Conservation (phyloP, 768 basidiomycete species). For the Suillus clintonianus region DNA sequence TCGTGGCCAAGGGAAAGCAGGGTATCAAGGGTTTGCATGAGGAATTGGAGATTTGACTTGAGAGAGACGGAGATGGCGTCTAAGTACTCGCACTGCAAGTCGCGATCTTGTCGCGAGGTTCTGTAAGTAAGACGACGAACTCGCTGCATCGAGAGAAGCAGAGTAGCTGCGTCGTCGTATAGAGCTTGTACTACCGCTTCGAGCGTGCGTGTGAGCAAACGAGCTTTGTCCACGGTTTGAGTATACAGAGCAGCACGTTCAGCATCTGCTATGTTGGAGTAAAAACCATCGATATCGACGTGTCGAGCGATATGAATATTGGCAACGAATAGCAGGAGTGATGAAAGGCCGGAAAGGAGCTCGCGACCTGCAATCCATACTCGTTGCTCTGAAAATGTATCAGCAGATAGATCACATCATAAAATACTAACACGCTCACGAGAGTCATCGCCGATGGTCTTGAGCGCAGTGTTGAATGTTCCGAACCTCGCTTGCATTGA, state of each 20-base stretch:
- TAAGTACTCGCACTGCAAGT: slow-evolving; percentile 41
- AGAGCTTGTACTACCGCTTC: slow-evolving; percentile 72
- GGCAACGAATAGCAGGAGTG: slow-evolving; percentile 58
- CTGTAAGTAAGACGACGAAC: slow-evolving; percentile 18
- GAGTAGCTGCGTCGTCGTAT: slow-evolving; percentile 66
- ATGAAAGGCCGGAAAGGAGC: slow-evolving; percentile 55
- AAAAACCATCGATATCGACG: slow-evolving; percentile 81
- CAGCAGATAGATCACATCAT: slow-evolving; percentile 6
- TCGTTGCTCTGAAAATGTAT: slow-evolving; percentile 22
- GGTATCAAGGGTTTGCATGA: slow-evolving; percentile 61
- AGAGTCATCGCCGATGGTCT: slow-evolving; percentile 18
- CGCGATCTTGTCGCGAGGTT: slow-evolving; percentile 14
- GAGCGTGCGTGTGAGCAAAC: slow-evolving; percentile 64
- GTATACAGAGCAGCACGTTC: slow-evolving; percentile 54
- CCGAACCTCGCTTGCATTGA: slow-evolving; percentile 54
- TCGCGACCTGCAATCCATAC: slow-evolving; percentile 45
- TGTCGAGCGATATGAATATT: slow-evolving; percentile 79
- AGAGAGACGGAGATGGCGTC: slow-evolving; percentile 53
- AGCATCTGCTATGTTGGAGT: slow-evolving; percentile 43
- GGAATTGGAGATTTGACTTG: slow-evolving; percentile 54
- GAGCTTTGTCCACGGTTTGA: slow-evolving; percentile 69
- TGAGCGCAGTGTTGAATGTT: slow-evolving; percentile 27
- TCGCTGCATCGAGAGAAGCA: slow-evolving; percentile 60
- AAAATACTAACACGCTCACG: slow-evolving; percentile 21
- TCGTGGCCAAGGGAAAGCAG: slow-evolving; percentile 67